A percentile compares a stretch with the other conserved stretches of the same genome.
Conservation (phyloP, 495 filamentous ascomycete genomes). For the Emericellopsis terricola region DNA sequence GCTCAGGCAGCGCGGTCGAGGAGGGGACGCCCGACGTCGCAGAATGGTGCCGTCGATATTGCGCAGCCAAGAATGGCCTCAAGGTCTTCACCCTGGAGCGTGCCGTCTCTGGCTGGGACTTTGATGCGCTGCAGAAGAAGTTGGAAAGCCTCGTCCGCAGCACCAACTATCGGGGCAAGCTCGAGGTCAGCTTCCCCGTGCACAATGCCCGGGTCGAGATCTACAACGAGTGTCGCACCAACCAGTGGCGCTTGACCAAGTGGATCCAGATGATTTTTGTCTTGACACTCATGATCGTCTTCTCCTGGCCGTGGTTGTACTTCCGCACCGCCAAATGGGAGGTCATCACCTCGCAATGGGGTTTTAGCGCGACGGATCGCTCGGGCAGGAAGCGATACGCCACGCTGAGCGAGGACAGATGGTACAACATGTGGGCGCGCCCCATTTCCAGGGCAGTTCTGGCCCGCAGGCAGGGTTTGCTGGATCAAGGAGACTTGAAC, state of each 20-base stretch:
- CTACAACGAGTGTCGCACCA: conserved; percentile 35
- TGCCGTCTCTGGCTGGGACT: conserved; percentile 32
- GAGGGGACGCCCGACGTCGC: conserved; percentile 21
- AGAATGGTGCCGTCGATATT: conserved; percentile 40
- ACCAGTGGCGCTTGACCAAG: conserved; percentile 33
- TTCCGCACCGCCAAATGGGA: conserved; percentile 42
- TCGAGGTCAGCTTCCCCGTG: conserved; percentile 32
- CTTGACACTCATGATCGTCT: conserved; percentile 39
- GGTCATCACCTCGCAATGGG: conserved; percentile 35
- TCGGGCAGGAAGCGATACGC: conserved; percentile 21
- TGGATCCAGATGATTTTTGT: conserved; percentile 43
- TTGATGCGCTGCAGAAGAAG: conserved; percentile 20
- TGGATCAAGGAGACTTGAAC: conserved; percentile 23
- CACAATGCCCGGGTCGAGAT: conserved; percentile 27
- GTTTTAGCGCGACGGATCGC: conserved; percentile 18
- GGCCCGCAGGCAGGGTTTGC: conserved; percentile 16
- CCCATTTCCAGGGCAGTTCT: conserved; percentile 23
- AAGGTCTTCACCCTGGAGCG: conserved; percentile 33
- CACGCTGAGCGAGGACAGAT: conserved; percentile 25
- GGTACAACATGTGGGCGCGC: conserved; percentile 27
- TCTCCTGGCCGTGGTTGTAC: conserved; percentile 45
- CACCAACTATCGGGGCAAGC: conserved; percentile 42
- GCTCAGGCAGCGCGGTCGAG: conserved; percentile 6
- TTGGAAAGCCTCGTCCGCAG: conserved; percentile 28
- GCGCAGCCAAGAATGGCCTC: conserved; percentile 25